A percentile compares a stretch with the other conserved stretches of the same genome.
Conservation (phyloP, 1,139 yeast species). For the Zygosaccharomyces sapae region DNA sequence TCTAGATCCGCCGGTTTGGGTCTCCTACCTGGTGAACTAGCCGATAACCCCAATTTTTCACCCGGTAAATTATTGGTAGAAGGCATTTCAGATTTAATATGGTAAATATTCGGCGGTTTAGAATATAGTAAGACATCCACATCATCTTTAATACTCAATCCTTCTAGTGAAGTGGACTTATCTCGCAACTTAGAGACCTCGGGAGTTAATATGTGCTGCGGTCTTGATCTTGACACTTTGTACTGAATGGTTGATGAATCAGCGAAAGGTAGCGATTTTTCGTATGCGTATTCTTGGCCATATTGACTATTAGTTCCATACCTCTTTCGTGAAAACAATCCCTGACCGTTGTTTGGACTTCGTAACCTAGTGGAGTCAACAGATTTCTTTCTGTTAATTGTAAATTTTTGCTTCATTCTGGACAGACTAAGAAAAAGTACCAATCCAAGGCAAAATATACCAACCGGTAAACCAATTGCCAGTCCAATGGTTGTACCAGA, state of each 20-base stretch:
- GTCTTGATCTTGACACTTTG: slow-evolving; percentile 19
- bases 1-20: slow-evolving; percentile 1
- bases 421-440: slow-evolving; percentile 20
- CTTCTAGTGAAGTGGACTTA: slow-evolving; percentile 1
- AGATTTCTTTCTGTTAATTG: slow-evolving; percentile 5
- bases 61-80: slow-evolving; percentile 9
- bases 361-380: slow-evolving; percentile 9
- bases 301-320: slow-evolving; percentile 9
- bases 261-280: slow-evolving; percentile 15
- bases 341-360: slow-evolving; percentile 1
- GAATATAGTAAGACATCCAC: slow-evolving; percentile 23
- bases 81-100: slow-evolving; percentile 19
- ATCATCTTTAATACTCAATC: slow-evolving; percentile 11
- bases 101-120: slow-evolving; percentile 25
- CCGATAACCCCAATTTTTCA: background rate
- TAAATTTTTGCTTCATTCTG: slow-evolving; percentile 13
- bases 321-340: slow-evolving; percentile 5
- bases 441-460: slow-evolving; percentile 25
- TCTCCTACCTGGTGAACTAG: background rate
- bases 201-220: slow-evolving; percentile 27
- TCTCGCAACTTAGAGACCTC: slow-evolving; percentile 7
- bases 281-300: slow-evolving; percentile 7
- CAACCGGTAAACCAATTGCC: slow-evolving; percentile 34
- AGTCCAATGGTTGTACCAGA: slow-evolving; percentile 26
- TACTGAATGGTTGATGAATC: slow-evolving; percentile 24